Conservation (phyloP, 768 basidiomycete species). For the Lentinula sp. region DNA sequence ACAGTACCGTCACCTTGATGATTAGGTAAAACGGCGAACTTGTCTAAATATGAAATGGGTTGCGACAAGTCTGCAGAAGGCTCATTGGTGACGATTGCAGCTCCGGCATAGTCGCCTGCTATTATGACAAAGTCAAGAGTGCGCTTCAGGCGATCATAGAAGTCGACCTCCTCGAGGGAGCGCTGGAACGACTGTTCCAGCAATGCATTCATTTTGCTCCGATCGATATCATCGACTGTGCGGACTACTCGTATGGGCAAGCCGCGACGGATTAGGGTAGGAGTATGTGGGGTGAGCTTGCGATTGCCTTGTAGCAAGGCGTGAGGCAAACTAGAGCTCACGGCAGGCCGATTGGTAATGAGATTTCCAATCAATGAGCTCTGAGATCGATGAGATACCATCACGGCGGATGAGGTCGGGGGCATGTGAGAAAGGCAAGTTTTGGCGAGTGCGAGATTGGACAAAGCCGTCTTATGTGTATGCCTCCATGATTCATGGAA, state of each 20-base stretch:
- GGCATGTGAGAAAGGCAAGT: slow-evolving; percentile 93
- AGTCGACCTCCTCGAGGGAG: slow-evolving; percentile 62
- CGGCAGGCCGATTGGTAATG: slow-evolving; percentile 96
- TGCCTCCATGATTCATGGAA: slow-evolving; percentile 73
- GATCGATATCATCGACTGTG: slow-evolving; percentile 64
- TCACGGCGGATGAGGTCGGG: slow-evolving; percentile 84
- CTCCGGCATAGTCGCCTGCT: slow-evolving; percentile 93
- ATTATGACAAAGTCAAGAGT: slow-evolving; percentile 88
- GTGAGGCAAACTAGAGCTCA: slow-evolving; percentile 92
- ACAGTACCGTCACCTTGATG: slow-evolving; percentile 99
- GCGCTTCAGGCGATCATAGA: slow-evolving; percentile 71
- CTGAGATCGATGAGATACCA: slow-evolving; percentile 96
- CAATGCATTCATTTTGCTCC: slow-evolving; percentile 64
- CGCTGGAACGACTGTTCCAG: slow-evolving; percentile 85
- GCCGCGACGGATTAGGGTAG: slow-evolving; percentile 87
- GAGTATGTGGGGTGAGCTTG: slow-evolving; percentile 83
- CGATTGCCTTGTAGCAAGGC: slow-evolving; percentile 85
- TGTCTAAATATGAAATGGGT: slow-evolving; percentile 90
- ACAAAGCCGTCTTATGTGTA: slow-evolving; percentile 78
- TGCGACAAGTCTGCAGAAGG: slow-evolving; percentile 24
- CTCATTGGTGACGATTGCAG: slow-evolving; percentile 85
- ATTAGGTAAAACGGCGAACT: slow-evolving; percentile 92
- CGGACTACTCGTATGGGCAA: slow-evolving; percentile 82
- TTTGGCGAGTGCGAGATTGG: slow-evolving; percentile 79
- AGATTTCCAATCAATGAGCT: slow-evolving; percentile 94